Base-by-base conservation (phyloP, 306 rosid genomes). In the Senna siamea region DNA sequence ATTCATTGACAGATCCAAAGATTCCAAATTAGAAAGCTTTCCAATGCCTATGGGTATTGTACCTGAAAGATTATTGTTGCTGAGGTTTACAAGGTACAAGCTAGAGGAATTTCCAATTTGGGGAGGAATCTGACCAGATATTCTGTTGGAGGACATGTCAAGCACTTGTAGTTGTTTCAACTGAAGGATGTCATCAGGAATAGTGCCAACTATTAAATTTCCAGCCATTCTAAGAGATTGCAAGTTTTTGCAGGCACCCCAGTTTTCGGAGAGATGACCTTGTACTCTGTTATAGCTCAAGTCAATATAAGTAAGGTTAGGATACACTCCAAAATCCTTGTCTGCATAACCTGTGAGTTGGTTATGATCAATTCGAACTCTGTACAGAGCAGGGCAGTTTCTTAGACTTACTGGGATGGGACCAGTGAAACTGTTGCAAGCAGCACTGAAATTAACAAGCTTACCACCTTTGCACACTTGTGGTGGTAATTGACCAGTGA, bases 1-100 rank as follows among this genome's bases (percentile, higher is more conserved):
- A 18, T 84, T 84, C 55, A n/a, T 28, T 14, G 87, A 84, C 10
- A 84, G 66, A 32, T 84, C 87, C 8, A 84, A 53, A 7, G 20
- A 26, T 4, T 2, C 62, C 66, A 84, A 15, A 37, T 76, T 66
- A 1, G 47, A 63, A n/a, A 83, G 66, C 53, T 35, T 55, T 41
- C 87, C 87, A 5, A 83, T 69, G 6, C 65, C 56, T 0, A 0
- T 15, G 3, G 80, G 80, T 30, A 82, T 12, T 6, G 38, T 1
- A 5, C 86, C 86, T 0, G 52, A 47, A 47, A 47, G n/a, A 47
- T 47, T 47, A 18, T 47, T 14, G 7, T 18, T 47, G 3, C 17
- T 47, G 7, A 47, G 2, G 0, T 47, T 47, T 4, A 47, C 6
- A 13, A 47, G 52, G 52, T 47, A 47, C 17, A 47, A 47, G 18